phyloP scores from a whole-genome alignment of 192 early-diverging fungal species.

The Phlyctochytrium arcticum region DNA sequence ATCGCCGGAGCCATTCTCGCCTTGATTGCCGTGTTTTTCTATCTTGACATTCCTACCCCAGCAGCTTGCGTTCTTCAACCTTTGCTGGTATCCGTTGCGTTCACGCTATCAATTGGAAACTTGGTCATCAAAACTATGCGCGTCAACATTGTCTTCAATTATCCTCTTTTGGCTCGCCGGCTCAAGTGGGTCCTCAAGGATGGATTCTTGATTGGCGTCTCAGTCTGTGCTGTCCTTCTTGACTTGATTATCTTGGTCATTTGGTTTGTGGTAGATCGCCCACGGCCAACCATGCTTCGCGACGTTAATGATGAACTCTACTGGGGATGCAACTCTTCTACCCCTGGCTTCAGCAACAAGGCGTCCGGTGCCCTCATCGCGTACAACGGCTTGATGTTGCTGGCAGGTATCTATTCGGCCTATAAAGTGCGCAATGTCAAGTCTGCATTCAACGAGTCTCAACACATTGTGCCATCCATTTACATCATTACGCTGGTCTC shows the following conservation, averaged over 20 bases:
- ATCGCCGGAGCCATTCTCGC: constrained; percentile 3
- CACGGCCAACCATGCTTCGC: neutral
- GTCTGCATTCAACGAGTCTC: constrained; percentile 13
- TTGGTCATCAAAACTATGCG: constrained; percentile 9
- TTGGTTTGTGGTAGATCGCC: neutral
- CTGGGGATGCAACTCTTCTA: neutral
- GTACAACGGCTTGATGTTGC: constrained; percentile 5
- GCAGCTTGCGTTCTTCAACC: constrained; percentile 7
- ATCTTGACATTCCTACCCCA: constrained; percentile 5
- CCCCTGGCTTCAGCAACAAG: neutral
- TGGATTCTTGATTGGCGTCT: neutral
- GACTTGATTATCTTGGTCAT: constrained; percentile 2
- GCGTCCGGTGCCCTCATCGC: constrained; percentile 1
- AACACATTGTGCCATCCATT: constrained; percentile 7
- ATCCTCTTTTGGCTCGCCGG: neutral
- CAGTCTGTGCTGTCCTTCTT: neutral
- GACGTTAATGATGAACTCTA: neutral
- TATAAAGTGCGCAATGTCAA: constrained; percentile 12
- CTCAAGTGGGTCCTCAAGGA: neutral
- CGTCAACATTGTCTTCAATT: constrained; percentile 5
- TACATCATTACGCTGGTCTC: no score
- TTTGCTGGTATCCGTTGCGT: neutral
- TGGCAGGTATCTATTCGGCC: neutral
- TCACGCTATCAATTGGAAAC: constrained; percentile 8
- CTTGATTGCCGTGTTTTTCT: constrained; percentile 2